Base-by-base conservation (phyloP, 2,329 filamentous ascomycete genomes). In the Rutstroemia sp. region DNA sequence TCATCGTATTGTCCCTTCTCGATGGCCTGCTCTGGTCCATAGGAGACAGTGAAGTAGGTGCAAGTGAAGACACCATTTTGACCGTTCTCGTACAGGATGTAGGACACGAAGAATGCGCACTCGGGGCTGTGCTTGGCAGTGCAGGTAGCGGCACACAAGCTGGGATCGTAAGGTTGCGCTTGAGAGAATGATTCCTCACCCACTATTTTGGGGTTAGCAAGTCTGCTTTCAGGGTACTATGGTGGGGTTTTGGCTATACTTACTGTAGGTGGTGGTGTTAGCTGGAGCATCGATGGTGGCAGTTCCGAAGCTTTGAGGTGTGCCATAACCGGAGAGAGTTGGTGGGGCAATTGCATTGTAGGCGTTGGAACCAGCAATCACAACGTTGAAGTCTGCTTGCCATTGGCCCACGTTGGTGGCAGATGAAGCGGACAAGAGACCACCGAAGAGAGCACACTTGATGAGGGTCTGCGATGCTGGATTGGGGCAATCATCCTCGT, bases 81-180 rank as follows among this genome's bases (percentile, higher is more conserved):
- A 25, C 69, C 69, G 60, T 74, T 73, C 64, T 68, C 68, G 52
- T 67, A 65, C 16, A 72, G 57, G 38, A 75, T 61, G 57, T 71
- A 75, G 2, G 71, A 67, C 49, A 71, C 70, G 62, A 73, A 71
- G 67, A 70, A 72, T n/a, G 57, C 56, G 57, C 64, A 65, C 36
- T 61, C 55, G 38, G 62, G 63, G 9, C 52, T 61, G 30, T 60
- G 62, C 51, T 60, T 60, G 27, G 57, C 42, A 25, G 23, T 58
- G 55, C 66, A 71, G 25, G 60, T 60, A 12, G 63, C 63, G 16
- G 65, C 63, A 51, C 70, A 72, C n/a, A 68, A 62, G 25, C 60
- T 50, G 25, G 65, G 59, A 52, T 71, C 65, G 54, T 68, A 70
- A 25, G 66, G 66, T n/a, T 64, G 63, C 30, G 61, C 56, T 42